These are phyloP conservation scores for Closterium sp. DNA, from an alignment of 139 green algal species.

Conservation along the genomic window DNA sequence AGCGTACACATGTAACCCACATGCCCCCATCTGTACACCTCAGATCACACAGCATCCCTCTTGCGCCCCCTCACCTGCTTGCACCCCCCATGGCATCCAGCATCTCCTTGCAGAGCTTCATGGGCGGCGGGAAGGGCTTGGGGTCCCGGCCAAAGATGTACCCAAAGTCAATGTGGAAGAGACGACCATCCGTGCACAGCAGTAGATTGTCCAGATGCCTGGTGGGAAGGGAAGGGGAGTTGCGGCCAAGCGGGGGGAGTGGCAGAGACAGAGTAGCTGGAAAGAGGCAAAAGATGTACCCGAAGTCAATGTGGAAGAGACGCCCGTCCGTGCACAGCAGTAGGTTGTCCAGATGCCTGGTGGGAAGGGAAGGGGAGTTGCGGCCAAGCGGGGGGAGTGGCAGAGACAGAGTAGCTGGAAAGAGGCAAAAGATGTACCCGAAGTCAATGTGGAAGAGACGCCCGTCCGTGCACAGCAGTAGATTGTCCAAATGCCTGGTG, in stretches of 20 bases:
- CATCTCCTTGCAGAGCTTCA: conserved; percentile 76
- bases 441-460: conserved; percentile 85
- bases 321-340: conserved; percentile 84
- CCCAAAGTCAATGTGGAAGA: conserved; percentile 87
- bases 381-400: background rate
- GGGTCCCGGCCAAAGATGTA: conserved; percentile 95
- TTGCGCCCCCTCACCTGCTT: background rate
- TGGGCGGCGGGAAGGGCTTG: conserved; percentile 93
- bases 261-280: too few relatives aligned
- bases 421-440: conserved; percentile 86
- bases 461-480: conserved; percentile 85
- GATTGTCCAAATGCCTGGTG: conserved; percentile 87
- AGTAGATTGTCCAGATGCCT: conserved; percentile 95
- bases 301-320: conserved; percentile 87
- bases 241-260: background rate
- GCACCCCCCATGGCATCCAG: conserved; percentile 80
- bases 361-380: background rate
- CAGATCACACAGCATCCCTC: too few relatives aligned
- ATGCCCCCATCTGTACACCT: too few relatives aligned
- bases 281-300: conserved; percentile 91
- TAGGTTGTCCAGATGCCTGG: conserved; percentile 90
- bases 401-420: too few relatives aligned
- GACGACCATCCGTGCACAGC: conserved; percentile 78
- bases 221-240: background rate
- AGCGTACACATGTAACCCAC: too few relatives aligned